Conservation (phyloP, 2,329 filamentous ascomycete species). For the Cylindrodendrum hubeiense region DNA sequence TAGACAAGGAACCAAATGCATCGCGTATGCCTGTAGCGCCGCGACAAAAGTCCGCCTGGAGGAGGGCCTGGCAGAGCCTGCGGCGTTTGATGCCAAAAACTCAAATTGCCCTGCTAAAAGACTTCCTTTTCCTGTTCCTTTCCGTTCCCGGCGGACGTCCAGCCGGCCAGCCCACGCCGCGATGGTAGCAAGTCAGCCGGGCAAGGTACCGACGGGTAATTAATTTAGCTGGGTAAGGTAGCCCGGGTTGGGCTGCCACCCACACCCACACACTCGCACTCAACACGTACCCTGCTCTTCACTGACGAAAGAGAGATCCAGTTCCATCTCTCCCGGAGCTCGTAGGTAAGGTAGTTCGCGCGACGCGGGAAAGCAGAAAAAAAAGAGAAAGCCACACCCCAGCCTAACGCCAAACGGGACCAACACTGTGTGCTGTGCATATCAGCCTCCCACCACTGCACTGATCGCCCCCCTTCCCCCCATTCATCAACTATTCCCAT, state of each 20-base stretch:
- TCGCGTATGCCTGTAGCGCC: neutral
- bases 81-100: neutral
- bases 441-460: neutral
- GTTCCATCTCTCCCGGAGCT: neutral
- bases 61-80: too few relatives aligned
- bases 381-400: neutral
- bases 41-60: too few relatives aligned
- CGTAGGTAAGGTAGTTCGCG: neutral
- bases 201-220: neutral
- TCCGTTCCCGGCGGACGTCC: neutral
- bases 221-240: neutral
- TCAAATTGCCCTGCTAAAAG: neutral
- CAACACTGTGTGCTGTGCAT: neutral
- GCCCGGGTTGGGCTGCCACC: neutral
- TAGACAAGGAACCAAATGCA: neutral
- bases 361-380: neutral
- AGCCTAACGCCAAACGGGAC: neutral
- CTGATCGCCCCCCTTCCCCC: neutral
- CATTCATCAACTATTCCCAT: neutral
- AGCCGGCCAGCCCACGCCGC: neutral
- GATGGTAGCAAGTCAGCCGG: neutral
- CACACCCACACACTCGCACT: neutral
- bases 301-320: neutral
- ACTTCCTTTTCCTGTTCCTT: neutral
- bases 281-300: neutral